Evolutionary conservation across 2,329 filamentous ascomycete genomes (phyloP), one percentile per base, ranked within the genome.

Genomic region (Fusarium acutatum): DNA sequence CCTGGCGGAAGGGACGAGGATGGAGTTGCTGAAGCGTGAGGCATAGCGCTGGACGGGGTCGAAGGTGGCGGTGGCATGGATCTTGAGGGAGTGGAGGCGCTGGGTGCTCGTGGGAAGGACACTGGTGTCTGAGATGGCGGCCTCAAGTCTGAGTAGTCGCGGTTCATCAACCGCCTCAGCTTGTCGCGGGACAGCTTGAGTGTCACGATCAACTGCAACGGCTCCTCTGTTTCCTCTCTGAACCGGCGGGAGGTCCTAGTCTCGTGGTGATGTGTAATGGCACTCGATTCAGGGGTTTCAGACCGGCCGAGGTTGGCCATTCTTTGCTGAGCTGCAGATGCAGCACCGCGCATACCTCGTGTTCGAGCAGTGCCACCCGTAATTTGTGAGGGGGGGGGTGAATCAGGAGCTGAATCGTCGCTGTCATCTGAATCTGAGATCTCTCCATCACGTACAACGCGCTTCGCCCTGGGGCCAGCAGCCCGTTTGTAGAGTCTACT

Each of bases 371-470:
- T 97, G 50, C 94, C 94, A 54, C 88, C 85, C 41, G 90, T 86
- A 50, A 95, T 84, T 72, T 93, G 90, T 12, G 92, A 90, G 41
- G 93, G 88, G 5, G 93, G 93, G 6, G 95, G 95, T n/a, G 95
- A 97, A 67, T 97, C 95, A 24, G 93, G 90, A 3, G 88, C 90
- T 2, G 94, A 97, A 66, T 97, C 94, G 64, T 98, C 96, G 79
- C 94, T 97, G 34, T 97, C 95, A 54, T 96, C 94, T 3, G 96
- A 96, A 61, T 98, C 96, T 0, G 94, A 97, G 12, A 91, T 79
- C 63, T 96, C 94, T 65, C 94, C 93, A 72, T 92, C 89, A 34
- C 83, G 80, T 26, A 75, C 69, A 54, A 85, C 81, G 61, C 91
- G 87, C 79, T 91, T 89, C 56, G 88, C 87, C 71, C 87, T 85